A percentile compares a stretch with the other conserved stretches of the same genome.
Conservation (phyloP, 2,329 filamentous ascomycete species). For the Karstenula rhodostoma region DNA sequence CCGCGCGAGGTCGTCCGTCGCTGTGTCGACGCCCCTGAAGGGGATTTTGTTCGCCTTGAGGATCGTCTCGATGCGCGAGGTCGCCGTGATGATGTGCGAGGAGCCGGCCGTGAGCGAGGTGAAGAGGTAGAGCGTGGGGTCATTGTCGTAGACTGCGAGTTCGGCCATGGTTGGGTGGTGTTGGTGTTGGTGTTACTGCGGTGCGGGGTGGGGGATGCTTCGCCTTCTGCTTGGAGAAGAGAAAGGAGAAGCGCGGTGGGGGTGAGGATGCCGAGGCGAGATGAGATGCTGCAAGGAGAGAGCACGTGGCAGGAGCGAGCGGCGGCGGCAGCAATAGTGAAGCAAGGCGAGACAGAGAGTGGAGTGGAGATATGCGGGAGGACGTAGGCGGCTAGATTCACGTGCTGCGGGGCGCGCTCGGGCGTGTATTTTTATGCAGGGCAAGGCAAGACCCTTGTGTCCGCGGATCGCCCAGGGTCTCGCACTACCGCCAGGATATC, state of each 20-base stretch:
- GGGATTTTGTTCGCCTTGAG: constrained; percentile 92
- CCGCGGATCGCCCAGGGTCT: background rate
- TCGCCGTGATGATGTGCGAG: constrained; percentile 95
- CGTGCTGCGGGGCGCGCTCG: constrained; percentile 12
- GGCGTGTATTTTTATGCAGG: constrained; percentile 1
- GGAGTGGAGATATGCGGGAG: constrained; percentile 16
- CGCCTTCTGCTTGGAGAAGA: background rate
- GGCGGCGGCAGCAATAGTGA: background rate
- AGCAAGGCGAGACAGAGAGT: constrained; percentile 13
- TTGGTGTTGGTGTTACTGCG: background rate
- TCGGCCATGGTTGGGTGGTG: constrained; percentile 49
- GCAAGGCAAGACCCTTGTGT: background rate
- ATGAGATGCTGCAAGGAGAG: background rate
- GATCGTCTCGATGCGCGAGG: constrained; percentile 94
- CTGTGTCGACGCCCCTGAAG: constrained; percentile 90
- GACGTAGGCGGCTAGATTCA: constrained; percentile 2
- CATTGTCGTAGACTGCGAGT: constrained; percentile 55
- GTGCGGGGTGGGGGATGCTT: constrained; percentile 13
- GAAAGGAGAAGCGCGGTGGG: background rate
- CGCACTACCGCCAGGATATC: background rate
- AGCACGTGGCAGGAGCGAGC: background rate
- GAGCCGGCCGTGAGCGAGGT: constrained; percentile 95
- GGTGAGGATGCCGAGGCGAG: background rate
- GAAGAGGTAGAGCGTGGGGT: constrained; percentile 81
- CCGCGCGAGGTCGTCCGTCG: constrained; percentile 86